A percentile compares a stretch with the other conserved stretches of the same genome.
Conservation (phyloP, 257 asterid species). For the Nicotiana tomentosiformis region DNA sequence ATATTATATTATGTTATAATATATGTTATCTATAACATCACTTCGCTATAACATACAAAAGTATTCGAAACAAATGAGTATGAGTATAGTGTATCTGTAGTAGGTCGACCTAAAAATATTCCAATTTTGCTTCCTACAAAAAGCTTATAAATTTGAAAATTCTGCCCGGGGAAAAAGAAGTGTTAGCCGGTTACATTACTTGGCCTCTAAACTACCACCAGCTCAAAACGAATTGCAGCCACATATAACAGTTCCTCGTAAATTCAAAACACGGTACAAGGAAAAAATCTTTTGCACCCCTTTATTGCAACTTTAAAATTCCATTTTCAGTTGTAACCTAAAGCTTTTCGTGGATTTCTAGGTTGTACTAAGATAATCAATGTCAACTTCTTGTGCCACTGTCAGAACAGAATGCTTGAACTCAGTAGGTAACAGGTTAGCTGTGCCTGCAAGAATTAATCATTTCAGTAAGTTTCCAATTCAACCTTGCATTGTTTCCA, state of each 20-base stretch:
- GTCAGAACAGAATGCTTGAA: constrained; percentile 37
- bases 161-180: not conserved
- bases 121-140: not conserved
- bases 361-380: constrained; percentile 18
- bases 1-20: too few species aligned
- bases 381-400: constrained; percentile 52
- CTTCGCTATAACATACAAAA: too few species aligned
- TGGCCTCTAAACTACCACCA: constrained; percentile 37
- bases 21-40: too few species aligned
- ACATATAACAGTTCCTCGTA: constrained; percentile 11
- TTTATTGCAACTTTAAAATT: not conserved
- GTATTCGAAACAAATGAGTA: too few species aligned
- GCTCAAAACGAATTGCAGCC: constrained; percentile 25
- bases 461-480: constrained; percentile 39
- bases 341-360: not conserved
- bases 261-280: not conserved
- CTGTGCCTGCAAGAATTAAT: constrained; percentile 25
- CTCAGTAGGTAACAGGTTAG: constrained; percentile 19
- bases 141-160: not conserved
- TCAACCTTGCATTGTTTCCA: not conserved
- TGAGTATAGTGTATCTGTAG: too few species aligned
- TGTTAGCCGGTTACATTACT: not conserved
- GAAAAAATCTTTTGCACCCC: not conserved
- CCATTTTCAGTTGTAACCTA: not conserved
- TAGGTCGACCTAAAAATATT: too few species aligned